A percentile compares a stretch with the other conserved stretches of the same genome.
These are phyloP conservation scores for Salix viminalis DNA, from an alignment of 345 rosid species.

Conservation along the genomic window DNA sequence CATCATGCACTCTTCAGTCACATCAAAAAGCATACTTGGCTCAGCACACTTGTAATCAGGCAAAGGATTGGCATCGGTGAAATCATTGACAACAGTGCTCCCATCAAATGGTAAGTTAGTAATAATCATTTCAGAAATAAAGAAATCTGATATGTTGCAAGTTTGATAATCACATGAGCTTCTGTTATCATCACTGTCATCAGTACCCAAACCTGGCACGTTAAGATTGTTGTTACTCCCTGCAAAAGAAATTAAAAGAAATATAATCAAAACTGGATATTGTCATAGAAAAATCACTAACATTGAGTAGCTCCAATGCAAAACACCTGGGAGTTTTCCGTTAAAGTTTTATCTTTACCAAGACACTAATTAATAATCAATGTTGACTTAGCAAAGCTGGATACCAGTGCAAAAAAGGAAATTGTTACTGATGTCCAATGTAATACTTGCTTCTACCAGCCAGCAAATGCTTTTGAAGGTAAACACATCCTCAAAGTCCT, in stretches of 20 bases:
- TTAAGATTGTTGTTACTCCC: slow-evolving; percentile 27
- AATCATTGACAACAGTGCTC: slow-evolving; percentile 31
- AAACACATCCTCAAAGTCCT: background rate
- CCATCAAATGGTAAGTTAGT: slow-evolving; percentile 49
- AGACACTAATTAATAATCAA: background rate
- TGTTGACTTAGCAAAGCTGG: background rate
- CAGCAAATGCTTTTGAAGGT: background rate
- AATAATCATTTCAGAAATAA: slow-evolving; percentile 56
- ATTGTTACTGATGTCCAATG: background rate
- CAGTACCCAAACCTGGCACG: slow-evolving; percentile 28
- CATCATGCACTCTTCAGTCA: slow-evolving; percentile 66
- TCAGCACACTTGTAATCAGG: slow-evolving; percentile 61
- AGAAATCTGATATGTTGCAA: slow-evolving; percentile 61
- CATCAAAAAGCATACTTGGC: slow-evolving; percentile 50
- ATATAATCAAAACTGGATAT: background rate
- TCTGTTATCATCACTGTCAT: slow-evolving; percentile 34
- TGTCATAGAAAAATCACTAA: background rate
- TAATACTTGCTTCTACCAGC: background rate
- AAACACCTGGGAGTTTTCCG: background rate
- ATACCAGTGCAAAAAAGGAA: background rate
- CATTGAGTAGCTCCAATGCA: background rate
- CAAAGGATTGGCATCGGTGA: slow-evolving; percentile 30
- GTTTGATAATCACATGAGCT: slow-evolving; percentile 41
- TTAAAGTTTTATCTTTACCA: background rate
- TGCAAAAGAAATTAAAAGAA: slow-evolving; percentile 10